These are phyloP conservation scores for Paracoccidioides brasiliensis DNA, from an alignment of 2,329 filamentous ascomycete species.

Conservation along the genomic window DNA sequence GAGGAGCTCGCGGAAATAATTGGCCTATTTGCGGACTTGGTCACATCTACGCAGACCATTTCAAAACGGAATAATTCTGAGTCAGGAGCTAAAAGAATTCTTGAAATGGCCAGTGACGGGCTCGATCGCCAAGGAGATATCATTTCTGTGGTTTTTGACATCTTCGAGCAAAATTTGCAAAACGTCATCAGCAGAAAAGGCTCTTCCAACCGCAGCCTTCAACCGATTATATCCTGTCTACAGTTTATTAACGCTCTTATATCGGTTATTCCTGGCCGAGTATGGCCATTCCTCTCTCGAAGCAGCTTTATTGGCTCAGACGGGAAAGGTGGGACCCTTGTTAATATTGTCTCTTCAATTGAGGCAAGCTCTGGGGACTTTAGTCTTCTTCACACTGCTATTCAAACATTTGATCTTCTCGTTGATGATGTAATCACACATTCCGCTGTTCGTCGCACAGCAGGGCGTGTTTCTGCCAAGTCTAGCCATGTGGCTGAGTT, in stretches of 20 bases:
- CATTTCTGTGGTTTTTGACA: constrained; percentile 66
- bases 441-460: constrained; percentile 34
- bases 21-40: constrained; percentile 56
- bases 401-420: constrained; percentile 60
- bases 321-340: constrained; percentile 62
- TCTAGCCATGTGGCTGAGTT: constrained; percentile 27
- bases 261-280: constrained; percentile 59
- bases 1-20: constrained; percentile 62
- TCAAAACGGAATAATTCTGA: constrained; percentile 23
- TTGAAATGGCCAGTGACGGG: constrained; percentile 39
- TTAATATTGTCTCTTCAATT: constrained; percentile 64
- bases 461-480: constrained; percentile 19
- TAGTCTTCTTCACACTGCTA: constrained; percentile 60
- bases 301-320: constrained; percentile 68
- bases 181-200: constrained; percentile 44
- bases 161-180: constrained; percentile 57
- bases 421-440: constrained; percentile 58
- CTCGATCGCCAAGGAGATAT: constrained; percentile 49
- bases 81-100: constrained; percentile 28
- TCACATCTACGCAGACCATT: constrained; percentile 35
- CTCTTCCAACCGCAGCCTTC: constrained; percentile 45
- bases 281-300: constrained; percentile 80
- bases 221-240: constrained; percentile 60
- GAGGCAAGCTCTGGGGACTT: constrained; percentile 68
- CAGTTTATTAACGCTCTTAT: constrained; percentile 67